Base-by-base conservation (phyloP, 768 basidiomycete species). In the Tremella yokohamensis region DNA sequence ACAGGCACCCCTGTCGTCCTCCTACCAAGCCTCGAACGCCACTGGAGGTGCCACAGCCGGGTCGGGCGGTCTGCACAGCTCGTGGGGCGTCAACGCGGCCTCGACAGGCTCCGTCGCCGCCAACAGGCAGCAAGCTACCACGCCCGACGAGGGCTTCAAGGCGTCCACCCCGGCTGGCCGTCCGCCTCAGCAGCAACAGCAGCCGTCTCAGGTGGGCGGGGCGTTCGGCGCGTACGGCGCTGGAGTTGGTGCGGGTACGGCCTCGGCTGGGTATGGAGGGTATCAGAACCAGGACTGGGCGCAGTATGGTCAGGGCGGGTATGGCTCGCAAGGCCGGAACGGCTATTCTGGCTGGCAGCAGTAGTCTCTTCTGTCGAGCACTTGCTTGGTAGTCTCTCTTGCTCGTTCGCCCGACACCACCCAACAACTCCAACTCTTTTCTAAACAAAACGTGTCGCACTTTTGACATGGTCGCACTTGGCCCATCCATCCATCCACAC, bases 221-320 rank as follows among this genome's bases (percentile, higher is more conserved):
- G 48, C 34, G 15, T 49, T 39, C 22, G 61, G 56, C 15, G 53
- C 47, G 11, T 59, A 59, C 44, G 52, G 60, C 34, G 29, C 29
- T n/a, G n/a, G n/a, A n/a, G n/a, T n/a, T n/a, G n/a, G n/a, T n/a
- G n/a, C n/a, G n/a, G n/a, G n/a, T n/a, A n/a, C n/a, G n/a, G n/a
- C n/a, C n/a, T n/a, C n/a, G n/a, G n/a, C n/a, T n/a, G n/a, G n/a
- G n/a, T 68, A 68, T 54, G 66, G 68, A 24, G 63, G 57, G 18
- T 72, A 72, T 56, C 65, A 62, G 3, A 60, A 61, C 37, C 68
- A 69, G 51, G 73, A 72, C 49, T 72, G 70, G 68, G 56, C 61
- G 52, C 68, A 68, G 40, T 73, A 75, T 51, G 71, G 65, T 11
- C 29, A 34, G 29, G 20, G 56, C 60, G 26, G 26, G 38, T 51